Evolutionary conservation across 2,329 filamentous ascomycete genomes (phyloP).

Genomic region (Clarireedia homoeocarpa): DNA sequence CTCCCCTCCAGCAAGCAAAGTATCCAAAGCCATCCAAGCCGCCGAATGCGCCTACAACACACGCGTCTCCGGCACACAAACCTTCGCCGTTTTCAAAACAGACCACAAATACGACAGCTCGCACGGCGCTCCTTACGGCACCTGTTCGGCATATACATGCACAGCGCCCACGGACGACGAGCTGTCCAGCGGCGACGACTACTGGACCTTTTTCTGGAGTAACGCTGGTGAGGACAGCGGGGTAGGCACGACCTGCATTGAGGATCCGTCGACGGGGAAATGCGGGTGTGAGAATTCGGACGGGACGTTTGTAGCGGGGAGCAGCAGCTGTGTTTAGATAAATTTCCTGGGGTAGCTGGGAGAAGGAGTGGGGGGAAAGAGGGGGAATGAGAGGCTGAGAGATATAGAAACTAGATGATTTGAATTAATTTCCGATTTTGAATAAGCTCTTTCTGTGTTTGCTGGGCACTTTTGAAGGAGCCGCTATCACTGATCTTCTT

Average conservation of each 20-base stretch:
- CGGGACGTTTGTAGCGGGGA: background rate
- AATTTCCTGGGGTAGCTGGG: no score
- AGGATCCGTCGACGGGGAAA: background rate
- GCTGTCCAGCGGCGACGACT: background rate
- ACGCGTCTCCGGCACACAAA: background rate
- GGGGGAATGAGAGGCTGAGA: background rate
- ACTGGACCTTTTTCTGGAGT: slow-evolving; percentile 1
- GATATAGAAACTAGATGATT: no score
- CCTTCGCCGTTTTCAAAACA: slow-evolving; percentile 5
- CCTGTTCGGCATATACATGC: background rate
- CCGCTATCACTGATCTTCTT: no score
- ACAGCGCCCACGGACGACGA: background rate
- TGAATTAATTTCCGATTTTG: no score
- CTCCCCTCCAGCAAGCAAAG: background rate
- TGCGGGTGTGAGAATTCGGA: slow-evolving; percentile 2
- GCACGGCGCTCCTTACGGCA: background rate
- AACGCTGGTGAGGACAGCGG: background rate
- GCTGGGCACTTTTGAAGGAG: no score
- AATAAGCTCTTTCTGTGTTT: no score
- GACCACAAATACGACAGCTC: background rate
- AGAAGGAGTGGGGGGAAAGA: no score
- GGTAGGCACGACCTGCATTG: background rate
- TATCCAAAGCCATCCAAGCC: slow-evolving; percentile 2
- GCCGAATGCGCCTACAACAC: slow-evolving; percentile 7
- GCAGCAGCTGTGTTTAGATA: background rate